Evolutionary conservation across 73 alveolate species (phyloP).

Genomic region (Paramecium tetraurelia): DNA sequence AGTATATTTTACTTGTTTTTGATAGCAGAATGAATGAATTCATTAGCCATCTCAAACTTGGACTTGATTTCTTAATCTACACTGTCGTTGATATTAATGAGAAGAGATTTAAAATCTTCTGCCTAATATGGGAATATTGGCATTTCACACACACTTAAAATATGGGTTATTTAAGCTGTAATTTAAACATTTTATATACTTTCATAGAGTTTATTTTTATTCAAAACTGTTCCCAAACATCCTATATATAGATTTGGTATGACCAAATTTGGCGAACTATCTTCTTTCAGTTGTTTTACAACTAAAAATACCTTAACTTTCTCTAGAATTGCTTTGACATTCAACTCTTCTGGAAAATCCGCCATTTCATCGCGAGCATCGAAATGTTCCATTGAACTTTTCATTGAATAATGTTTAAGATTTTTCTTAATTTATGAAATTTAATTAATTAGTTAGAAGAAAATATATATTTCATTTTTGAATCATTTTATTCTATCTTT

Average conservation of each 20-base stretch:
- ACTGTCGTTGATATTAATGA: conserved; percentile 28
- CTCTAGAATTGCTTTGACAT: background rate
- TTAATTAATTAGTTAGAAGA: background rate
- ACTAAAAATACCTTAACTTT: background rate
- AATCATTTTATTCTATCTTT: background rate
- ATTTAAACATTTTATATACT: background rate
- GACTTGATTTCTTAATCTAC: background rate
- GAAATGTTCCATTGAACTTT: background rate
- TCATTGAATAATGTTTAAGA: background rate
- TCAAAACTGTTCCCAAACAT: conserved; percentile 34
- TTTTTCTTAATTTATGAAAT: background rate
- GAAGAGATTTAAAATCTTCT: background rate
- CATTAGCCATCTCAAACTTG: conserved; percentile 2
- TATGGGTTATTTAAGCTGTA: background rate
- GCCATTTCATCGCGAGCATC: background rate
- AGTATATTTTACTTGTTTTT: background rate
- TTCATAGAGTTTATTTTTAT: conserved; percentile 25
- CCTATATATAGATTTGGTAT: conserved; percentile 42
- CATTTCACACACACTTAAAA: conserved; percentile 41
- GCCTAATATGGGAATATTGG: background rate
- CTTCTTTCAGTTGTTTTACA: conserved; percentile 17
- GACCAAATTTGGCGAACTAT: background rate
- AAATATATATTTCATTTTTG: background rate
- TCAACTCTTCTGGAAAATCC: background rate
- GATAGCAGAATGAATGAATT: background rate